Percentiles rank a stretch among this genome's conserved stretches.
Evolutionary conservation across 1,284 basidiomycete genomes (phyloP).

Genomic region (Ceratobasidium papillatum): DNA sequence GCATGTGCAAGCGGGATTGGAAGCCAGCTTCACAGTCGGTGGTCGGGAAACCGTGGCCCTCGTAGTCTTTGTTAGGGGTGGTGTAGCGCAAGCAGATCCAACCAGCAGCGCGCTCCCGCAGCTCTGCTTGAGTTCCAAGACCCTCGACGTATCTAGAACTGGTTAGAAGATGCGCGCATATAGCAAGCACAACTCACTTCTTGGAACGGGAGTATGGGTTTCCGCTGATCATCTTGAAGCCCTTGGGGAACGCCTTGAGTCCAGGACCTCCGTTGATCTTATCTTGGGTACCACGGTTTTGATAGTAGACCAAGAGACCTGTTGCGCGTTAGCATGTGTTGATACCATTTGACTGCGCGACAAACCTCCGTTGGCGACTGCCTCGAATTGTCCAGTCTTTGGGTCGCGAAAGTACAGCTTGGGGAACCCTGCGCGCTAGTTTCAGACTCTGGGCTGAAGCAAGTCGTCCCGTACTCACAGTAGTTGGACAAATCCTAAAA

Average conservation of each 20-base stretch:
- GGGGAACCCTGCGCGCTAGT: conserved; percentile 52
- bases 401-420: conserved; percentile 57
- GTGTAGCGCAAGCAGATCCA: conserved; percentile 58
- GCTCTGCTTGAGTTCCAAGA: conserved; percentile 47
- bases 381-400: conserved; percentile 52
- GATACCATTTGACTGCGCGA: too few relatives aligned
- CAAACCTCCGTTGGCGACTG: conserved; percentile 43
- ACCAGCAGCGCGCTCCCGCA: conserved; percentile 56
- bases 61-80: conserved; percentile 47
- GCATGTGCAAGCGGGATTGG: conserved; percentile 49
- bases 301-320: conserved; percentile 57
- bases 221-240: conserved; percentile 59
- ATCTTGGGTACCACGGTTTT: conserved; percentile 55
- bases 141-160: not conserved
- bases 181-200: conserved; percentile 47
- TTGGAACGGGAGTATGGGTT: conserved; percentile 53
- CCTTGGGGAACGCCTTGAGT: conserved; percentile 58
- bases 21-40: conserved; percentile 58
- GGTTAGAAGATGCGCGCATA: not conserved
- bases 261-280: conserved; percentile 53
- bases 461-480: conserved; percentile 24
- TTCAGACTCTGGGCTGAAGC: not conserved
- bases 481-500: conserved; percentile 55
- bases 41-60: conserved; percentile 53
- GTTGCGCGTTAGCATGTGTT: not conserved